These are phyloP conservation scores for Delitschia confertaspora DNA, from an alignment of 495 filamentous ascomycete genomes.

Conservation along the genomic window DNA sequence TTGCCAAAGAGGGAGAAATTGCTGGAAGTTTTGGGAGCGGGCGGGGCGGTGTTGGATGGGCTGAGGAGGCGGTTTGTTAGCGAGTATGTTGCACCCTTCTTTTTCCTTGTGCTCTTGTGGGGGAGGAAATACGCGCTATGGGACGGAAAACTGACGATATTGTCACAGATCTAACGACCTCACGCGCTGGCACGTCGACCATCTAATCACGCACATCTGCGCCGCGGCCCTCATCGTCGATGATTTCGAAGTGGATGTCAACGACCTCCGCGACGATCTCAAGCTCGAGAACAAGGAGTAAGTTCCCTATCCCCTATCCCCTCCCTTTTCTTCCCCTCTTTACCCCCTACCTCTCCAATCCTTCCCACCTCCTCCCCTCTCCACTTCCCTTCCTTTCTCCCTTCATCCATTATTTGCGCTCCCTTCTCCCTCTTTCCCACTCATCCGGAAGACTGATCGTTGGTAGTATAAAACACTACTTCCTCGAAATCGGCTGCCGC, in stretches of 20 bases:
- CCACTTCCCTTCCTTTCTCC: neutral
- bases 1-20: constrained; percentile 41
- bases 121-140: too few species aligned
- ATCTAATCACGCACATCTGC: constrained; percentile 37
- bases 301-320: neutral
- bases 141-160: neutral
- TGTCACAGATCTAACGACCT: constrained; percentile 28
- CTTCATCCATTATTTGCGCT: neutral
- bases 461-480: constrained; percentile 52
- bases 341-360: too few species aligned
- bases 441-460: neutral
- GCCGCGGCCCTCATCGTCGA: constrained; percentile 54
- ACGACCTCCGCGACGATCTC: constrained; percentile 69
- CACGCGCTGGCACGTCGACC: constrained; percentile 37
- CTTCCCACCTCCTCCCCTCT: neutral
- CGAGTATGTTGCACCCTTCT: constrained; percentile 48
- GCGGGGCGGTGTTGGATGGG: constrained; percentile 52
- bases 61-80: constrained; percentile 63
- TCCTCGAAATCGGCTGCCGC: constrained; percentile 72
- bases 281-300: constrained; percentile 56
- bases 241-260: constrained; percentile 66
- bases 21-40: constrained; percentile 41
- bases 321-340: neutral
- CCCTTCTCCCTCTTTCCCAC: neutral
- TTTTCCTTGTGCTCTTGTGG: constrained; percentile 58